phyloP scores from a whole-genome alignment of 225 moss, liverwort and hornwort species.

The Bryum argenteum region DNA sequence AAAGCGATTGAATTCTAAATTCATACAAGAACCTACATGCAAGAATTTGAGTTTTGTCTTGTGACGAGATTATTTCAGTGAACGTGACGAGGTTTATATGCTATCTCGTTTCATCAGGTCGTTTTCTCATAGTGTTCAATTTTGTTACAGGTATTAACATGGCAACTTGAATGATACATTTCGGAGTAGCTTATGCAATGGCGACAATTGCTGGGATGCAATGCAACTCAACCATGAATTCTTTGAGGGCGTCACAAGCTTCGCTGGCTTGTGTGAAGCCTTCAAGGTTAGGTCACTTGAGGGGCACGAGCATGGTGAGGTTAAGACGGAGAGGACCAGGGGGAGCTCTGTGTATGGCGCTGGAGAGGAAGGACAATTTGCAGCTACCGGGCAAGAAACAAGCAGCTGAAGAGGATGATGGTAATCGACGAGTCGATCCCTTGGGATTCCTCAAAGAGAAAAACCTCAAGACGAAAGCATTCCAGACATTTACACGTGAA shows the following conservation, averaged over 20 bases:
- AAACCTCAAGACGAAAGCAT: conserved; percentile 55
- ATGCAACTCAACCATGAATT: conserved; percentile 19
- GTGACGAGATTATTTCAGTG: too few species aligned
- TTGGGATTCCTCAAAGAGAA: conserved; percentile 61
- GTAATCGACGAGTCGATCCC: conserved; percentile 40
- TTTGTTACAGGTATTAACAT: conserved; percentile 11
- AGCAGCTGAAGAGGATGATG: conserved; percentile 26
- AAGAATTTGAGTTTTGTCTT: too few species aligned
- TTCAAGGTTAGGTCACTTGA: conserved; percentile 32
- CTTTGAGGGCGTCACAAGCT: conserved; percentile 24
- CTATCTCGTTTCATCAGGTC: too few species aligned
- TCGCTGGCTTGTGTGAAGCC: conserved; percentile 30
- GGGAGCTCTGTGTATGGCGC: conserved; percentile 27
- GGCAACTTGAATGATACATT: conserved; percentile 5
- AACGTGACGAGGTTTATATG: too few species aligned
- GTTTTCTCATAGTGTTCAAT: background rate
- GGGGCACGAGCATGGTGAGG: conserved; percentile 13
- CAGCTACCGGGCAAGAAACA: conserved; percentile 21
- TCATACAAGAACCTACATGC: too few species aligned
- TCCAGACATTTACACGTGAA: conserved; percentile 57
- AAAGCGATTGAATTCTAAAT: too few species aligned
- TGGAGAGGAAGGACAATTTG: conserved; percentile 30
- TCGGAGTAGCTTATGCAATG: conserved; percentile 27
- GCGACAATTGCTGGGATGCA: conserved; percentile 25
- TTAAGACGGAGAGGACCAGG: conserved; percentile 13